Conservation (phyloP, 2,329 filamentous ascomycete genomes). For the Cercospora nicotianae region DNA sequence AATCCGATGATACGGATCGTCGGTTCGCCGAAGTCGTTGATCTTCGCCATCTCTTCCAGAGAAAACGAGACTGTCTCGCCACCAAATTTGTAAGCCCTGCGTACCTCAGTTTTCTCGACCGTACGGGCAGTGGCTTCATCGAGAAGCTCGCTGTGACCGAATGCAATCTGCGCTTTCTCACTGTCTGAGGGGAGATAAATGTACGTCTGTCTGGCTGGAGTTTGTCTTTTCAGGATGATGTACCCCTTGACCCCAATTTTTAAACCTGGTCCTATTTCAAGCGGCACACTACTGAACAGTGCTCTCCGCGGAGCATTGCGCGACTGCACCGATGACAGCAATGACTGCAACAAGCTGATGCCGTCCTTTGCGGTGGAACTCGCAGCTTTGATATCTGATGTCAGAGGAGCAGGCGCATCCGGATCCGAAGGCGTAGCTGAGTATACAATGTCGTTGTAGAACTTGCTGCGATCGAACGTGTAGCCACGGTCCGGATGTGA, state of each 20-base stretch:
- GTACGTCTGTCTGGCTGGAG: constrained; percentile 77
- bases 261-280: constrained; percentile 82
- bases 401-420: constrained; percentile 60
- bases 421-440: constrained; percentile 68
- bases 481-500: constrained; percentile 59
- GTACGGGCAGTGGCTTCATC: constrained; percentile 75
- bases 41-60: constrained; percentile 73
- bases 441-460: constrained; percentile 96
- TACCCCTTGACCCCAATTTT: constrained; percentile 92
- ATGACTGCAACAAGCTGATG: constrained; percentile 72
- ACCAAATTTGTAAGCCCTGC: constrained; percentile 94
- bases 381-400: constrained; percentile 52
- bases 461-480: constrained; percentile 77
- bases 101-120: constrained; percentile 77
- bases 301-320: constrained; percentile 83
- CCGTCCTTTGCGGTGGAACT: constrained; percentile 71
- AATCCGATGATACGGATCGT: constrained; percentile 90
- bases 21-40: constrained; percentile 79
- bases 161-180: constrained; percentile 79
- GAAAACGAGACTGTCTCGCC: constrained; percentile 86
- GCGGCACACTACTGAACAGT: constrained; percentile 79
- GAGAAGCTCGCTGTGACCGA: constrained; percentile 70
- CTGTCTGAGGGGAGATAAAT: constrained; percentile 72
- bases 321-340: constrained; percentile 86
- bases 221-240: constrained; percentile 81